A percentile compares a stretch with the other conserved stretches of the same genome.
Evolutionary conservation across 176 grass and related monocot genomes (phyloP).

Genomic region (Secale cereale): DNA sequence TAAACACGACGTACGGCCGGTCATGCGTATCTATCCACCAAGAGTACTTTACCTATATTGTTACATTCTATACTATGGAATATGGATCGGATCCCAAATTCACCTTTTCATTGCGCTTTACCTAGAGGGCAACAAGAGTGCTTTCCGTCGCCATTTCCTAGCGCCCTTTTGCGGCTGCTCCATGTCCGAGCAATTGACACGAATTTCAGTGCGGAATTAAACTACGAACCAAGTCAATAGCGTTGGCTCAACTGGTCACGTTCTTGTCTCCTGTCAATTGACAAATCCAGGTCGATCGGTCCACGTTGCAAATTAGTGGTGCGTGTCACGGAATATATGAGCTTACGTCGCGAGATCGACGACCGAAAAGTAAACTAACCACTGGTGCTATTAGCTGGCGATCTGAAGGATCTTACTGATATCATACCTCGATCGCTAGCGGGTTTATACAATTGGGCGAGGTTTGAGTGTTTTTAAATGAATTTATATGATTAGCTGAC

Average conservation of each 20-base stretch:
- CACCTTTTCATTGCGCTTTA: neutral
- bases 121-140: neutral
- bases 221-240: neutral
- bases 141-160: neutral
- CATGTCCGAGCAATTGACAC: neutral
- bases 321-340: neutral
- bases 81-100: neutral
- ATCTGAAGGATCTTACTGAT: neutral
- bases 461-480: too few species aligned
- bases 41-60: neutral
- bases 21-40: neutral
- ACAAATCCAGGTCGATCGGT: neutral
- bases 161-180: neutral
- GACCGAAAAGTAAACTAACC: neutral
- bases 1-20: neutral
- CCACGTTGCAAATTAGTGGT: slow-evolving; percentile 12
- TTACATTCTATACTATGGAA: neutral
- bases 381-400: neutral
- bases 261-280: slow-evolving; percentile 21
- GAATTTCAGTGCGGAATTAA: neutral
- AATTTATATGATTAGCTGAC: too few species aligned
- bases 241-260: neutral
- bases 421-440: too few species aligned
- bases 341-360: neutral
- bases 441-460: too few species aligned